Evolutionary conservation across 805 yeast genomes (phyloP), one percentile per base, ranked within the genome.

Genomic region (Wickerhamomyces silvicola): DNA sequence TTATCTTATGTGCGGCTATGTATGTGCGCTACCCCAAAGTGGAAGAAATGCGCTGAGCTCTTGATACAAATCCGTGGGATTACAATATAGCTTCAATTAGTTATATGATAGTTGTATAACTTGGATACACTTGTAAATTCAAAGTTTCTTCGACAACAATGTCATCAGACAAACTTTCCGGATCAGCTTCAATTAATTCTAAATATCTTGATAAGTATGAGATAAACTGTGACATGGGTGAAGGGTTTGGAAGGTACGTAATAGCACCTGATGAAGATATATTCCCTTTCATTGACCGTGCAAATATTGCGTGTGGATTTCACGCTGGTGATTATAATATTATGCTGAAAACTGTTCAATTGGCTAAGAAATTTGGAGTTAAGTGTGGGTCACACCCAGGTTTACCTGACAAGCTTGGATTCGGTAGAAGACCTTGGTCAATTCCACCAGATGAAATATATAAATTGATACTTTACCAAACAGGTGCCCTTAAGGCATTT

Each of bases 381-480:
- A 51, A 50, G 34, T 58, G 58, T 20, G 66, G 66, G 1, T 57
- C 66, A 4, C 67, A 61, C 35, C 66, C 66, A 10, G 66, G 66
- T 1, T 41, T 61, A 18, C 65, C 63, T 6, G 67, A 62, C 34
- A 51, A 39, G 27, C 47, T 56, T 33, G 67, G 67, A 1, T 62
- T 62, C 40, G 67, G 67, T n/a, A 50, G 67, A 35, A 50, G 67
- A 43, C 35, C 34, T 18, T 54, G 56, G 60, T 49, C 41, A 8
- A 56, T 61, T 35, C 47, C 56, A 4, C 54, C 64, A 7, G 64
- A 62, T 6, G 66, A 61, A 29, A 45, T 62, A 10, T 59, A 50
- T 34, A 51, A 54, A 27, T 33, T 59, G 43, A 59, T 62, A 5
- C 34, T 62, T 32, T 60, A 60, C 31, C 67, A 61, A 42, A 57